phyloP scores from a whole-genome alignment of 2,329 filamentous ascomycete species.

The Aureobasidium sp. region DNA sequence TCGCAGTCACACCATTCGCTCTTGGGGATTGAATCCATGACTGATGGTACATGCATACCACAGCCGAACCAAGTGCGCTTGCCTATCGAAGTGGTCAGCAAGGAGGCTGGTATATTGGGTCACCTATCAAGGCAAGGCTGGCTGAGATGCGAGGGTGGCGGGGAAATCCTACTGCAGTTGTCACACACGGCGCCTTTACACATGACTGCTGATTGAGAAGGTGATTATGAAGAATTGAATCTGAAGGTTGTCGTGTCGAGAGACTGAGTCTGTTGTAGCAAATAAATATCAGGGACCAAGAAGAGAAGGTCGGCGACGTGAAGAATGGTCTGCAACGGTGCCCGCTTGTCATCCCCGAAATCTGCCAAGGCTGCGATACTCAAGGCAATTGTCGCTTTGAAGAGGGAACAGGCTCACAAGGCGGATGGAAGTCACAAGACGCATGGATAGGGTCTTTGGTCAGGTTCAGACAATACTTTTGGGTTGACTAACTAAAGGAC shows the following conservation, averaged over 20 bases:
- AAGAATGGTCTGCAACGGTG: neutral
- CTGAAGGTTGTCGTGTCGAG: neutral
- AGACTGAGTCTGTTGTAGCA: neutral
- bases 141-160: slow-evolving; percentile 6
- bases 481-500: neutral
- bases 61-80: slow-evolving; percentile 28
- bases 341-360: neutral
- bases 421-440: neutral
- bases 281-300: neutral
- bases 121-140: slow-evolving; percentile 9
- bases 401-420: neutral
- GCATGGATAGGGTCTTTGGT: neutral
- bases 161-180: slow-evolving; percentile 44
- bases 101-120: slow-evolving; percentile 9
- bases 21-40: slow-evolving; percentile 52
- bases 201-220: slow-evolving; percentile 38
- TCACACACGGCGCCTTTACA: slow-evolving; percentile 56
- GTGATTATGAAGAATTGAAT: no score
- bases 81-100: slow-evolving; percentile 16
- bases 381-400: neutral
- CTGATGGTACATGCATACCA: slow-evolving; percentile 26
- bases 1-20: slow-evolving; percentile 57
- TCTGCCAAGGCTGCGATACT: neutral
- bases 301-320: slow-evolving; percentile 1
- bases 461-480: slow-evolving; percentile 8